phyloP scores from a whole-genome alignment of 75 land plant genomes.

The Selaginella tamariscina region DNA sequence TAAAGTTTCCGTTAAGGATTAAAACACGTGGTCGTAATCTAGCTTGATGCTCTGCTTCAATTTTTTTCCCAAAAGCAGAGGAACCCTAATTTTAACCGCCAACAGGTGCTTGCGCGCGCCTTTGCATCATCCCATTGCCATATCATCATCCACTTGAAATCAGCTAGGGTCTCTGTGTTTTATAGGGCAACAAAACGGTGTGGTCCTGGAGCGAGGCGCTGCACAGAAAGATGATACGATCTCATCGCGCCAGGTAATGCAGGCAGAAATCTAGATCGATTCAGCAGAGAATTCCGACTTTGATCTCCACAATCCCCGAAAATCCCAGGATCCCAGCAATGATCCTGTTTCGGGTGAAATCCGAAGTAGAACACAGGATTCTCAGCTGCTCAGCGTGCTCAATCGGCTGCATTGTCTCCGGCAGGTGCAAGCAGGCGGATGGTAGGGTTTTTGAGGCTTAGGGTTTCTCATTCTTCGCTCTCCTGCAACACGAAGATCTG shows the following conservation, averaged over 20 bases:
- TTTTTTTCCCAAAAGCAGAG: background rate
- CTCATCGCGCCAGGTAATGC: too few relatives aligned
- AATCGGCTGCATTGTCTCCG: background rate
- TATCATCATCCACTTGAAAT: background rate
- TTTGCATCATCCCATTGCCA: slow-evolving; percentile 3
- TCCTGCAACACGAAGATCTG: background rate
- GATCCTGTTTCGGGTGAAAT: slow-evolving; percentile 1
- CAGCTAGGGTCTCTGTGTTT: background rate
- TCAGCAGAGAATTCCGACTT: background rate
- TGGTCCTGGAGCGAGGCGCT: too few relatives aligned
- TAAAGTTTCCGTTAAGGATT: too few relatives aligned
- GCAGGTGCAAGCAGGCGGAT: background rate
- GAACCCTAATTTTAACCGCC: slow-evolving; percentile 3
- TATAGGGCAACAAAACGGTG: background rate
- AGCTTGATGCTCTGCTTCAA: background rate
- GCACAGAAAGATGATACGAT: too few relatives aligned
- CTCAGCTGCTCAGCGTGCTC: background rate
- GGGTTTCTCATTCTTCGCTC: too few relatives aligned
- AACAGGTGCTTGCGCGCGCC: slow-evolving; percentile 4
- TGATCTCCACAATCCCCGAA: background rate
- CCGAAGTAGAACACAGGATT: background rate
- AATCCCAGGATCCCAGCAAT: too few relatives aligned
- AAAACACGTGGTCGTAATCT: background rate
- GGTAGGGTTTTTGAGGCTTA: background rate
- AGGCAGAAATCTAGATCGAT: background rate